A percentile compares a stretch with the other conserved stretches of the same genome.
phyloP scores from a whole-genome alignment of 2,329 filamentous ascomycete species.

The Fusarium sp. region DNA sequence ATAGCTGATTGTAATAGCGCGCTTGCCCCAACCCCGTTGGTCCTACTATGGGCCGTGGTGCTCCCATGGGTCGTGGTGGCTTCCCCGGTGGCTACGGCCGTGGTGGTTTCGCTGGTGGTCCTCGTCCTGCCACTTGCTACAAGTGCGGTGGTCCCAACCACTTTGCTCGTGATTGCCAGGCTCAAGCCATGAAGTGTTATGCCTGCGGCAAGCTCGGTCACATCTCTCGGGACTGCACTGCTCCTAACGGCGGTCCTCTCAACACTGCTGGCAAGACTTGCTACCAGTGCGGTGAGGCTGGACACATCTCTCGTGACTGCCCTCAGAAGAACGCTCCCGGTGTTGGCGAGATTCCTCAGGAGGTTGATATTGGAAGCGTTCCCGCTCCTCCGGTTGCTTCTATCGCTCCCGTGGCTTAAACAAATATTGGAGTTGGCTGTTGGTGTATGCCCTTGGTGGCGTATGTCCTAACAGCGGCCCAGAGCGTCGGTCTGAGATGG shows the following conservation, averaged over 20 bases:
- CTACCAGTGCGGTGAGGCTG: constrained; percentile 96
- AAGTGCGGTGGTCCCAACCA: constrained; percentile 92
- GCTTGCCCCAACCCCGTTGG: constrained; percentile 83
- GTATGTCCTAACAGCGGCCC: constrained; percentile 22
- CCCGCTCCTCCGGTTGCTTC: constrained; percentile 60
- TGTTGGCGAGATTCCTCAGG: constrained; percentile 58
- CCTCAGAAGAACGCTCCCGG: constrained; percentile 72
- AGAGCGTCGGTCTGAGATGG: constrained; percentile 15
- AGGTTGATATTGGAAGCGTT: constrained; percentile 58
- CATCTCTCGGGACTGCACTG: constrained; percentile 94
- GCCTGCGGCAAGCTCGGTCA: constrained; percentile 95
- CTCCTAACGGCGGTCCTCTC: constrained; percentile 93
- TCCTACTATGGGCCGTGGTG: constrained; percentile 71
- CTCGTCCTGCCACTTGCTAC: constrained; percentile 77
- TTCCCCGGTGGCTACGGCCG: constrained; percentile 73
- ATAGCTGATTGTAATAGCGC: constrained; percentile 63
- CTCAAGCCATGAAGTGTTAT: constrained; percentile 98
- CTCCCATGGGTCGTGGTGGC: constrained; percentile 76
- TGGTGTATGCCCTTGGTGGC: constrained; percentile 10
- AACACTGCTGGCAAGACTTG: constrained; percentile 98
- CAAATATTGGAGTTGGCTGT: constrained; percentile 19
- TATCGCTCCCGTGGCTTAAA: constrained; percentile 56
- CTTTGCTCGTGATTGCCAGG: constrained; percentile 98
- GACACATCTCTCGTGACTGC: constrained; percentile 96
- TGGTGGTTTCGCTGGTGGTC: constrained; percentile 78